Base-by-base conservation (phyloP, 371 early-diverging fungal genomes). In the Mortierella sp. region DNA sequence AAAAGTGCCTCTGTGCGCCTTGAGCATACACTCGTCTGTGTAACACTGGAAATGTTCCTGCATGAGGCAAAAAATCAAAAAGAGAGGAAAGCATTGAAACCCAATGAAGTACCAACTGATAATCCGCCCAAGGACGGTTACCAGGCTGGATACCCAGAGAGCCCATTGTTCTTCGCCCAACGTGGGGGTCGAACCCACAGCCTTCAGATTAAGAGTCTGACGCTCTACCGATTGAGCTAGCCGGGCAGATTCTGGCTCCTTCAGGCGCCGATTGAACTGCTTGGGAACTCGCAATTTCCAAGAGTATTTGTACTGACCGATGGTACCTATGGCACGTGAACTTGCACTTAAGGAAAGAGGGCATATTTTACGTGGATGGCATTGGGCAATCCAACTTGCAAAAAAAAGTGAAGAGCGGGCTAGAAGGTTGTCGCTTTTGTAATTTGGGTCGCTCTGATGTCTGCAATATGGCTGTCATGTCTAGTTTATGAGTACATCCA, bases 141-240 rank as follows among this genome's bases (percentile, higher is more conserved):
- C n/a, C n/a, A n/a, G n/a, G n/a, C n/a, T n/a, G n/a, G n/a, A n/a
- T n/a, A n/a, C n/a, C n/a, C n/a, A n/a, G n/a, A n/a, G n/a, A n/a
- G n/a, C n/a, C n/a, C n/a, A n/a, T n/a, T n/a, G n/a, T n/a, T n/a
- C n/a, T n/a, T n/a, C 86, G 92, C 94, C 95, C 94, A 88, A 92
- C 89, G 93, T 88, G 95, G 94, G 95, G 93, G 93, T 94, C 94
- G 94, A 94, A 95, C 94, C 95, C 95, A 89, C 95, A 94, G 93
- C 96, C 95, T 93, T 94, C 91, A 94, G 95, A 93, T 96, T 95
- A 96, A 95, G 94, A 96, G 95, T 94, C 96, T 94, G 91, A 94
- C 94, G 96, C 95, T 96, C 96, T 96, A 92, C 96, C 96, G 94
- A 95, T 94, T 96, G 96, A 95, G 95, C 95, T 96, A 95, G 92